These are phyloP conservation scores for Nematocida sp. DNA, from an alignment of 371 early-diverging fungal genomes.

Conservation along the genomic window DNA sequence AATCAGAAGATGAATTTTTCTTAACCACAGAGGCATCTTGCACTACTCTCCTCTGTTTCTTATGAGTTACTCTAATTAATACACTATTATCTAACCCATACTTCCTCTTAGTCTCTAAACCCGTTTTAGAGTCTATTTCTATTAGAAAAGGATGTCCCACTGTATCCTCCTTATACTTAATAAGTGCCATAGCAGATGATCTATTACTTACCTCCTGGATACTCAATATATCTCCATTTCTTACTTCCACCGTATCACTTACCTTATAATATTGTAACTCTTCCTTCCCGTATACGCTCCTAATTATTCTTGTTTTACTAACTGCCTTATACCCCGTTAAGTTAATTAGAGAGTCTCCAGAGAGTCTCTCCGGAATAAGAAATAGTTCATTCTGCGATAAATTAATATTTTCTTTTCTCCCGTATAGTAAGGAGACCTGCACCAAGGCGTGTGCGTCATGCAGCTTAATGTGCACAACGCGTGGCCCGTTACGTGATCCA, in stretches of 20 bases:
- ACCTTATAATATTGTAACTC: neutral
- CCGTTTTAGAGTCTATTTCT: conserved; percentile 19
- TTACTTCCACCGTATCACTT: neutral
- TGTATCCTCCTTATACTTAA: conserved; percentile 23
- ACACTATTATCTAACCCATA: conserved; percentile 35
- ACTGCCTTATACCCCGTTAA: no score
- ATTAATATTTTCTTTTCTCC: conserved; percentile 34
- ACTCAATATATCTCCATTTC: conserved; percentile 8
- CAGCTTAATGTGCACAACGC: conserved; percentile 2
- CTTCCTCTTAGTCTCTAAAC: conserved; percentile 33
- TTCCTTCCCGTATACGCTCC: conserved; percentile 3
- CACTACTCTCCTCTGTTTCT: conserved; percentile 19
- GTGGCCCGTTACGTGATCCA: no score
- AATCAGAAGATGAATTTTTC: conserved; percentile 15
- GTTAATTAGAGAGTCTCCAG: no score
- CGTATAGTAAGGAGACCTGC: neutral
- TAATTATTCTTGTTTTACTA: conserved; percentile 13
- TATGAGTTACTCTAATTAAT: neutral
- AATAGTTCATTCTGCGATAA: no score
- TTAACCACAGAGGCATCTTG: conserved; percentile 12
- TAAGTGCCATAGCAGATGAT: conserved; percentile 14
- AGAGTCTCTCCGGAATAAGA: no score
- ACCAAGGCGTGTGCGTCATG: neutral
- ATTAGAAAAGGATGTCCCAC: conserved; percentile 47
- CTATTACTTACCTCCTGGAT: conserved; percentile 36